Conservation (phyloP, 305 asterid species). For the Ajuga reptans region DNA sequence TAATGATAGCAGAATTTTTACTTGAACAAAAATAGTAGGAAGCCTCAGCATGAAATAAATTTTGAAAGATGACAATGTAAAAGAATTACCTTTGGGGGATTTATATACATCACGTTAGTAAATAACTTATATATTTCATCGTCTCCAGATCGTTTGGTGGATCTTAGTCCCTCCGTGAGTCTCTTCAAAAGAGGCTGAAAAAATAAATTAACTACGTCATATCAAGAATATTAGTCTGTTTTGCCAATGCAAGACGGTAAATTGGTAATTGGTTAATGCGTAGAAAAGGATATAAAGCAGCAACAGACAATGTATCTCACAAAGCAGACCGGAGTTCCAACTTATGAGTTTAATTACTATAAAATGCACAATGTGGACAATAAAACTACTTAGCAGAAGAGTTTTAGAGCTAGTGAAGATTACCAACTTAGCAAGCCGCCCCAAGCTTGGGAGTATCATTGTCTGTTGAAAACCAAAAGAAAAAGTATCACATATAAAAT, state of each 20-base stretch:
- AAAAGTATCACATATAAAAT: slow-evolving; percentile 12
- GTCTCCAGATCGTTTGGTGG: slow-evolving; percentile 54
- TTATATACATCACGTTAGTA: slow-evolving; percentile 56
- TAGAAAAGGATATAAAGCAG: background rate
- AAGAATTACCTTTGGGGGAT: slow-evolving; percentile 66
- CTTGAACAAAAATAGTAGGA: slow-evolving; percentile 4
- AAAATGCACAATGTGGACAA: background rate
- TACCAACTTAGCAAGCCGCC: slow-evolving; percentile 93
- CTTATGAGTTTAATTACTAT: slow-evolving; percentile 4
- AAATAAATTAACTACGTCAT: slow-evolving; percentile 14
- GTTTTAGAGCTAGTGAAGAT: slow-evolving; percentile 25
- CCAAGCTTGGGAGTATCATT: slow-evolving; percentile 84
- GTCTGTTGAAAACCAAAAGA: slow-evolving; percentile 50
- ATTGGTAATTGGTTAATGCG: background rate
- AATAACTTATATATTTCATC: slow-evolving; percentile 70
- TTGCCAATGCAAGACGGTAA: slow-evolving; percentile 7
- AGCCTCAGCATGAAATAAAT: background rate
- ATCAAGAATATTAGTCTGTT: slow-evolving; percentile 6
- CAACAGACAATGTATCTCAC: background rate
- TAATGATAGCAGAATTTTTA: slow-evolving; percentile 1
- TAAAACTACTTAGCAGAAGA: slow-evolving; percentile 9
- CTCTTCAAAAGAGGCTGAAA: slow-evolving; percentile 85
- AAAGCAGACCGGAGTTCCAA: slow-evolving; percentile 2
- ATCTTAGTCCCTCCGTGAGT: slow-evolving; percentile 70
- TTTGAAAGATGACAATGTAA: background rate